Base-by-base conservation (phyloP, 2,329 filamentous ascomycete genomes). In the Juglanconis juglandina region DNA sequence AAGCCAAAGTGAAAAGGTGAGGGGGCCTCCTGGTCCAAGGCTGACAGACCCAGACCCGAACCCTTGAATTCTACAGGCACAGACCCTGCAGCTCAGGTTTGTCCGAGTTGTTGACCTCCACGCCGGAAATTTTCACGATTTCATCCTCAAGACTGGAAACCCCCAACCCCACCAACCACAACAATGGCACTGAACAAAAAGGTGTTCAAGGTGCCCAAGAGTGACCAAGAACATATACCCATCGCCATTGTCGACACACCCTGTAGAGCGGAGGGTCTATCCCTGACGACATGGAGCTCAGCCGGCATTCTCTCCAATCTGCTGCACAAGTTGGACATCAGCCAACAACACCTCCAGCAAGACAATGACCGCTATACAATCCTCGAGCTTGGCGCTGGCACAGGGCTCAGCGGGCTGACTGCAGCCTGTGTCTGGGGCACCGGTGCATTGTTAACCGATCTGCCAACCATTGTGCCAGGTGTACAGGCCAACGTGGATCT, bases 311-410 rank as follows among this genome's bases (percentile, higher is more conserved):
- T 63, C 35, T 63, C 61, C 14, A 63, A 63, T 34, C 33, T 58
- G 17, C 54, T 63, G 5, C 35, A 63, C 6, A 60, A 56, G 51
- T 34, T 63, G 10, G 48, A 44, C 5, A 46, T 63, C 41, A 41
- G 54, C 11, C 50, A 48, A 14, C 30, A n/a, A 10, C 58, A 55
- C 14, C 33, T 54, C 13, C 50, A 24, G 13, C 57, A 33, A 8
- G 39, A 55, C 4, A 14, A 13, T 2, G 48, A 34, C 17, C 17
- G 34, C 1, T 63, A 54, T 34, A 53, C 61, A 2, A 53, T 63
- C 9, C 58, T 63, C 4, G 61, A 63, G n/a, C 61, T 63, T 7
- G 61, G 61, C 10, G 61, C 61, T 7, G 61, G 61, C n/a, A 63
- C 61, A 10, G 61, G 61, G 1, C 58, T 63, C 7, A 63, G 58